phyloP scores from a whole-genome alignment of 2,329 filamentous ascomycete species.

The Ascochyta koolunga region DNA sequence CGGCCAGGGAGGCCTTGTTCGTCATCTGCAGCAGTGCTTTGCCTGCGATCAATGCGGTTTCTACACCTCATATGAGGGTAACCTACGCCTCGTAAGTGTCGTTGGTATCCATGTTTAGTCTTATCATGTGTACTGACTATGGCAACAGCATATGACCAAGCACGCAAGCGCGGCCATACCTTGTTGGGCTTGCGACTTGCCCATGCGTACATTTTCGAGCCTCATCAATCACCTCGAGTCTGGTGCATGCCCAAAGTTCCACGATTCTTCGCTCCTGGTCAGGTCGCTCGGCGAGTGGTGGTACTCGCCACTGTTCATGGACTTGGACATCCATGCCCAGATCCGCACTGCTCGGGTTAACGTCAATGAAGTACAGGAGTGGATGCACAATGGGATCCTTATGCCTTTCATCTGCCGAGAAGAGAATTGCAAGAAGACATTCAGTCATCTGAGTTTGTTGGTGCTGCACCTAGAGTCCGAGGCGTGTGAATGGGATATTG shows the following conservation, averaged over 20 bases:
- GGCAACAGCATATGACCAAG: conserved; percentile 38
- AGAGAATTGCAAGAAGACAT: conserved; percentile 31
- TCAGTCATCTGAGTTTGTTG: conserved; percentile 35
- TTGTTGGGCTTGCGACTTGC: conserved; percentile 34
- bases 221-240: conserved; percentile 55
- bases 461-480: conserved; percentile 37
- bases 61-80: conserved; percentile 28
- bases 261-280: conserved; percentile 56
- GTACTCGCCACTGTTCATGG: conserved; percentile 44
- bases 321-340: conserved; percentile 41
- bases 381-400: conserved; percentile 32
- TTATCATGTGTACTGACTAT: not conserved
- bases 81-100: conserved; percentile 29
- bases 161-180: conserved; percentile 25
- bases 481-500: conserved; percentile 35
- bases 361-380: conserved; percentile 26
- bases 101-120: too few relatives aligned
- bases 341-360: conserved; percentile 34
- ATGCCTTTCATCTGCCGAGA: conserved; percentile 41
- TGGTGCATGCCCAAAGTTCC: conserved; percentile 70
- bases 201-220: conserved; percentile 33
- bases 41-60: conserved; percentile 30
- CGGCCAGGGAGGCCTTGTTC: conserved; percentile 25
- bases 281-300: conserved; percentile 40
- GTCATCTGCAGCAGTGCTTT: conserved; percentile 33